phyloP scores from a whole-genome alignment of 129 eudicot genomes.

The Flaveria trinervia region DNA sequence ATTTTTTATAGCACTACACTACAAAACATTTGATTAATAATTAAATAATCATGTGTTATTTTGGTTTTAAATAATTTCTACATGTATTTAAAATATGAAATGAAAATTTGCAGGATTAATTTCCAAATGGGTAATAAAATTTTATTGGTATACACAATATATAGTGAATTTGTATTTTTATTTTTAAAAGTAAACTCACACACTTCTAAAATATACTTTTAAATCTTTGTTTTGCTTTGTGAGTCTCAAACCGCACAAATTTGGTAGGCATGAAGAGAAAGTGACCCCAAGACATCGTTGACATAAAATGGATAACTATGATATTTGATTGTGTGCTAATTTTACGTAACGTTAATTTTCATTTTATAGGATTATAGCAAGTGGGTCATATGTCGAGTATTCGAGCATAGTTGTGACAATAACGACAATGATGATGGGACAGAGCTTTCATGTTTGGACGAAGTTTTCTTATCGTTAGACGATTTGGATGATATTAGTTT shows the following conservation, averaged over 20 bases:
- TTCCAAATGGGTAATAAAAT: not conserved
- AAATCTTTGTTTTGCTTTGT: no score
- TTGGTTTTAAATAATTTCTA: not conserved
- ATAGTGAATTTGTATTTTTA: no score
- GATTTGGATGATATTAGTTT: constrained; percentile 85
- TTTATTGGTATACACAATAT: not conserved
- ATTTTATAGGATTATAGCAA: constrained; percentile 64
- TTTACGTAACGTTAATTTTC: constrained; percentile 1
- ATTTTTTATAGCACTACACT: no score
- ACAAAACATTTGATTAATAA: not conserved
- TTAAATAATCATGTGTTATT: not conserved
- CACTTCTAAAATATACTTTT: no score
- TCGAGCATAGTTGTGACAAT: constrained; percentile 53
- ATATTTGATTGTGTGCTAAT: not conserved
- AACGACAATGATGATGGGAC: constrained; percentile 52
- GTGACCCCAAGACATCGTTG: no score
- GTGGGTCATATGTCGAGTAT: constrained; percentile 92
- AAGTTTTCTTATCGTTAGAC: constrained; percentile 87
- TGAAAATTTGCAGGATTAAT: not conserved
- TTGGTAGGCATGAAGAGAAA: no score
- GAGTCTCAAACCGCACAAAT: no score
- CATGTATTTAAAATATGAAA: not conserved
- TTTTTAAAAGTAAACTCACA: no score
- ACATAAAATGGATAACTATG: not conserved
- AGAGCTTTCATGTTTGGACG: constrained; percentile 94